phyloP scores from a whole-genome alignment of 805 yeast species.

The Wickerhamomyces kurtzmanii region DNA sequence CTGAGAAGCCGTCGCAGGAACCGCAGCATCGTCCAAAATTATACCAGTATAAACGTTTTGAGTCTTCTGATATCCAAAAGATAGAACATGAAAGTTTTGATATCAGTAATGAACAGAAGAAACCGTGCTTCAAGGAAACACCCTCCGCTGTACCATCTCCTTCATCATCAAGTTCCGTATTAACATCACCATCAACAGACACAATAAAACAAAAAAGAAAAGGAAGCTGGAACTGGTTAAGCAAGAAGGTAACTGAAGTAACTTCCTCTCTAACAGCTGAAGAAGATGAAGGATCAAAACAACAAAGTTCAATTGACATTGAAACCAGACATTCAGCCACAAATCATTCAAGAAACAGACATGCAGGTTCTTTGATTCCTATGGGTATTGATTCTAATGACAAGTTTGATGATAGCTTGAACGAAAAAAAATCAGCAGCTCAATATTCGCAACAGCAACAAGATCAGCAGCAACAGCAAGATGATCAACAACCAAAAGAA shows the following conservation, averaged over 20 bases:
- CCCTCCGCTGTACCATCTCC: too few species aligned
- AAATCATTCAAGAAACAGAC: slow-evolving; percentile 27
- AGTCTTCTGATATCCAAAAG: too few species aligned
- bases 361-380: slow-evolving; percentile 15
- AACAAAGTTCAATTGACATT: not conserved
- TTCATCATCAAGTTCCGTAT: slow-evolving; percentile 29
- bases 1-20: too few species aligned
- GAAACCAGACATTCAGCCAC: slow-evolving; percentile 4
- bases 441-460: slow-evolving; percentile 6
- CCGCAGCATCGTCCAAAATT: too few species aligned
- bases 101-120: too few species aligned
- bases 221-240: slow-evolving; percentile 12
- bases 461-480: slow-evolving; percentile 2
- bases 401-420: too few species aligned
- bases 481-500: not conserved
- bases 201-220: slow-evolving; percentile 6
- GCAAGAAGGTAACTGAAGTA: slow-evolving; percentile 4
- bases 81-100: too few species aligned
- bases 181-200: slow-evolving; percentile 10
- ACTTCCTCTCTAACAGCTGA: slow-evolving; percentile 4
- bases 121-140: too few species aligned
- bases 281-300: slow-evolving; percentile 1
- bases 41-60: too few species aligned
- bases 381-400: slow-evolving; percentile 3
- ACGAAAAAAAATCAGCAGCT: too few species aligned